These are phyloP conservation scores for Penicillium simplicissimum DNA, from an alignment of 495 filamentous ascomycete species.

Conservation along the genomic window DNA sequence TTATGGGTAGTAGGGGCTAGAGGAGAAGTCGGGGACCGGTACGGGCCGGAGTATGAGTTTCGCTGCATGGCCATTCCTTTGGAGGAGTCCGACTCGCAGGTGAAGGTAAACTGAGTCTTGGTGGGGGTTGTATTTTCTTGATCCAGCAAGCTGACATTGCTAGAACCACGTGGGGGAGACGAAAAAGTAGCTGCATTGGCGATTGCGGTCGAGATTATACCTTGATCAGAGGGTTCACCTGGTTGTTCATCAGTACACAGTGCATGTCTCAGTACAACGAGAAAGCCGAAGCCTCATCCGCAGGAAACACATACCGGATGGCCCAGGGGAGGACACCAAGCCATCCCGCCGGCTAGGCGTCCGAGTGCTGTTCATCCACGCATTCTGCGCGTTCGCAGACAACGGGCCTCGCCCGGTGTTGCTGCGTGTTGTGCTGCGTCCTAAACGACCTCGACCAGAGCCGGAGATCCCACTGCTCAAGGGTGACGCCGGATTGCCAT, in stretches of 20 bases:
- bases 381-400: constrained; percentile 41
- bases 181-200: constrained; percentile 78
- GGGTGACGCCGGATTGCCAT: constrained; percentile 50
- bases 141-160: constrained; percentile 75
- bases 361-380: constrained; percentile 38
- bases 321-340: constrained; percentile 40
- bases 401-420: constrained; percentile 67
- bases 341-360: constrained; percentile 41
- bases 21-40: constrained; percentile 38
- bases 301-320: constrained; percentile 34
- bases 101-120: constrained; percentile 90
- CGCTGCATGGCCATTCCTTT: constrained; percentile 60
- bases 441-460: constrained; percentile 76
- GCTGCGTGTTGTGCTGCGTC: constrained; percentile 51
- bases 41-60: constrained; percentile 32
- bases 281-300: not conserved
- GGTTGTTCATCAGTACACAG: constrained; percentile 14
- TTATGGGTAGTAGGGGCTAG: constrained; percentile 32
- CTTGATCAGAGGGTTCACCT: constrained; percentile 56
- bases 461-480: constrained; percentile 68
- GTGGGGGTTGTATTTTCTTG: constrained; percentile 63
- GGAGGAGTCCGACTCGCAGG: constrained; percentile 73
- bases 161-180: constrained; percentile 59
- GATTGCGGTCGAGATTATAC: constrained; percentile 88
- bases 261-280: not conserved